A percentile compares a stretch with the other conserved stretches of the same genome.
Conservation (phyloP, 352 stramenopile genomes). For the Globisporangium paroecandrum region DNA sequence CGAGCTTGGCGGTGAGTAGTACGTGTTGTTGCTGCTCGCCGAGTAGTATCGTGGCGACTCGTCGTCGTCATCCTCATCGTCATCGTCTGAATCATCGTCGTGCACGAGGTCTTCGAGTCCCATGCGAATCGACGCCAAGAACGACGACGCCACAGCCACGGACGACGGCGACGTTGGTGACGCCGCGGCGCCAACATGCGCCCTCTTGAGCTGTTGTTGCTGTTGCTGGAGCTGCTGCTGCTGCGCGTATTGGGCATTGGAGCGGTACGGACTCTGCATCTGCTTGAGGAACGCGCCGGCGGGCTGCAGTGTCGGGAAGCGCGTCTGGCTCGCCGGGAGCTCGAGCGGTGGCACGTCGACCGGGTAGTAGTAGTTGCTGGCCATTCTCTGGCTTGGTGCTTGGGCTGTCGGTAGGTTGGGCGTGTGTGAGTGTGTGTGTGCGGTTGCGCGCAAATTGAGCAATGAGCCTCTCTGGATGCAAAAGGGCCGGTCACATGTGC, state of each 20-base stretch:
- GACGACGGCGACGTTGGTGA: slow-evolving; percentile 17
- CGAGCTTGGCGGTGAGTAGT: slow-evolving; percentile 18
- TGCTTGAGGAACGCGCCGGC: slow-evolving; percentile 22
- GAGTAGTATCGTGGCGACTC: slow-evolving; percentile 19
- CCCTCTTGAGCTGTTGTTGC: slow-evolving; percentile 9
- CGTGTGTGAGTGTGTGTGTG: background rate
- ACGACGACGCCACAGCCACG: slow-evolving; percentile 15
- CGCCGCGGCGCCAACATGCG: background rate
- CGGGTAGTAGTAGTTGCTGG: slow-evolving; percentile 10
- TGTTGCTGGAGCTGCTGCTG: background rate
- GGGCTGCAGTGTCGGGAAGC: slow-evolving; percentile 18
- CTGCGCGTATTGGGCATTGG: background rate
- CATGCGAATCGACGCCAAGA: slow-evolving; percentile 19
- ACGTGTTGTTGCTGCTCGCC: slow-evolving; percentile 16
- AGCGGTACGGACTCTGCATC: slow-evolving; percentile 10
- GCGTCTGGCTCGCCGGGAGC: slow-evolving; percentile 10
- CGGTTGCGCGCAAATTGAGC: slow-evolving; percentile 11
- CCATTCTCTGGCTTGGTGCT: background rate
- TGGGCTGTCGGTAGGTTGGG: background rate
- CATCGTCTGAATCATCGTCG: slow-evolving; percentile 11
- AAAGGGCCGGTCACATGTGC: background rate
- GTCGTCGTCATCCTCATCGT: slow-evolving; percentile 15
- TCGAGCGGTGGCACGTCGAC: slow-evolving; percentile 15
- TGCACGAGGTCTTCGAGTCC: slow-evolving; percentile 22
- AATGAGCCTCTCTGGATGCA: background rate